A percentile compares a stretch with the other conserved stretches of the same genome.
Conservation (phyloP, 2,329 filamentous ascomycete species). For the Nothophaeocryptopus gaeumannii region DNA sequence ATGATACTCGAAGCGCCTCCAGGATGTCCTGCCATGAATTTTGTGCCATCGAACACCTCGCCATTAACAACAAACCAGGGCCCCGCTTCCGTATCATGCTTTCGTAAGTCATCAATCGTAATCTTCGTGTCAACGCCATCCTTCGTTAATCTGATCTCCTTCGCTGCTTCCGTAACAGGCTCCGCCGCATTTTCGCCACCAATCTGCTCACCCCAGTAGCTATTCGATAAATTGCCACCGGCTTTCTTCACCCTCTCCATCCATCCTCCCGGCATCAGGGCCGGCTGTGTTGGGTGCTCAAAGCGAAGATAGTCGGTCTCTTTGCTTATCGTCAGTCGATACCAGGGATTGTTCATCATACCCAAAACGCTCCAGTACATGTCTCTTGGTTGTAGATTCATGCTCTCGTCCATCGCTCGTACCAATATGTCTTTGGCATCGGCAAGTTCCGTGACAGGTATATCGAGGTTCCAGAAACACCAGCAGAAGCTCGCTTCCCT, state of each 20-base stretch:
- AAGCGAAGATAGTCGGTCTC: slow-evolving; percentile 67
- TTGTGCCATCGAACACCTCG: slow-evolving; percentile 83
- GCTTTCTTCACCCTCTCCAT: slow-evolving; percentile 86
- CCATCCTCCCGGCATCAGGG: slow-evolving; percentile 77
- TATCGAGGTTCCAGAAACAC: slow-evolving; percentile 82
- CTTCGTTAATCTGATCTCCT: slow-evolving; percentile 76
- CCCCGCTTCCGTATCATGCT: slow-evolving; percentile 61
- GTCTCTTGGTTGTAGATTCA: slow-evolving; percentile 82
- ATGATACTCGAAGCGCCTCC: slow-evolving; percentile 83
- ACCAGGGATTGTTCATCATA: slow-evolving; percentile 99
- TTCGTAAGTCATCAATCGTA: slow-evolving; percentile 66
- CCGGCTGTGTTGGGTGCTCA: slow-evolving; percentile 84
- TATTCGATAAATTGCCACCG: slow-evolving; percentile 76
- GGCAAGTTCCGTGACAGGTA: slow-evolving; percentile 61
- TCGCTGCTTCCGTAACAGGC: slow-evolving; percentile 49
- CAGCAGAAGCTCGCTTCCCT: slow-evolving; percentile 82
- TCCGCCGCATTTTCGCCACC: slow-evolving; percentile 48
- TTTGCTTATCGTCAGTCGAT: slow-evolving; percentile 71
- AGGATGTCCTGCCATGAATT: slow-evolving; percentile 77
- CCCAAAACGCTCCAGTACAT: slow-evolving; percentile 96
- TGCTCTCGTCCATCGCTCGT: slow-evolving; percentile 83
- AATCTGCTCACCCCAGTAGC: slow-evolving; percentile 76
- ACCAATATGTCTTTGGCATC: slow-evolving; percentile 71
- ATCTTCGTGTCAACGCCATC: slow-evolving; percentile 62
- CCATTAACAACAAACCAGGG: slow-evolving; percentile 90